These are phyloP conservation scores for Irpex sp. DNA, from an alignment of 1,284 basidiomycete genomes.

Conservation along the genomic window DNA sequence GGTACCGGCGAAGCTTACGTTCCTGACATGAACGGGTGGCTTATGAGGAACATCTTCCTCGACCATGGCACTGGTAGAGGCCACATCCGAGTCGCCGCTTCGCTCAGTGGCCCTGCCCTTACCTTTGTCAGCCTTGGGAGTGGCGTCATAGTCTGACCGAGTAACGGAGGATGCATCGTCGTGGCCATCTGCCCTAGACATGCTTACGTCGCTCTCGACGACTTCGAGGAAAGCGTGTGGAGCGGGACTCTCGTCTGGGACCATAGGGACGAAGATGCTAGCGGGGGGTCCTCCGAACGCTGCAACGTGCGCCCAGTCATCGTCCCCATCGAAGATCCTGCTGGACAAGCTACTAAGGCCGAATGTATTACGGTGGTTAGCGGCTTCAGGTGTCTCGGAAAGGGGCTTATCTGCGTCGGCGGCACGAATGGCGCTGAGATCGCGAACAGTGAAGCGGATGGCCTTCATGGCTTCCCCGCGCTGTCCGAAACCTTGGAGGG, in stretches of 20 bases:
- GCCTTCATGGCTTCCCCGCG: constrained; percentile 15
- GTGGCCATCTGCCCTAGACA: constrained; percentile 27
- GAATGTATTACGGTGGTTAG: constrained; percentile 51
- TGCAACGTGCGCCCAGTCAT: constrained; percentile 58
- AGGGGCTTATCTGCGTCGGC: constrained; percentile 26
- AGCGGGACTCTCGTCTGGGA: constrained; percentile 14
- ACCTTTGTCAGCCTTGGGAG: constrained; percentile 6
- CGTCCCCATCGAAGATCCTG: constrained; percentile 26
- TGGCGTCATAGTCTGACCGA: constrained; percentile 3
- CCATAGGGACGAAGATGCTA: constrained; percentile 21
- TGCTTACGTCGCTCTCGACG: constrained; percentile 44
- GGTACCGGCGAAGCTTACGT: constrained; percentile 17
- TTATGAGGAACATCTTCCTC: constrained; percentile 48
- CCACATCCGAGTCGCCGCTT: background rate
- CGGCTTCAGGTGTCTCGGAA: constrained; percentile 28
- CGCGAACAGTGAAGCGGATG: constrained; percentile 61
- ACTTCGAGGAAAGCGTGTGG: constrained; percentile 66
- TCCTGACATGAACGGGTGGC: constrained; percentile 54
- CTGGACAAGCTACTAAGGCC: constrained; percentile 13
- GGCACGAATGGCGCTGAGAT: constrained; percentile 44
- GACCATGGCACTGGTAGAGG: constrained; percentile 54
- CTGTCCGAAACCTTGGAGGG: background rate
- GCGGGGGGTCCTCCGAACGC: constrained; percentile 16
- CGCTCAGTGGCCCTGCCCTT: background rate
- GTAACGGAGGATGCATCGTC: constrained; percentile 6